phyloP scores from a whole-genome alignment of 768 basidiomycete species.

The Panus rudis region DNA sequence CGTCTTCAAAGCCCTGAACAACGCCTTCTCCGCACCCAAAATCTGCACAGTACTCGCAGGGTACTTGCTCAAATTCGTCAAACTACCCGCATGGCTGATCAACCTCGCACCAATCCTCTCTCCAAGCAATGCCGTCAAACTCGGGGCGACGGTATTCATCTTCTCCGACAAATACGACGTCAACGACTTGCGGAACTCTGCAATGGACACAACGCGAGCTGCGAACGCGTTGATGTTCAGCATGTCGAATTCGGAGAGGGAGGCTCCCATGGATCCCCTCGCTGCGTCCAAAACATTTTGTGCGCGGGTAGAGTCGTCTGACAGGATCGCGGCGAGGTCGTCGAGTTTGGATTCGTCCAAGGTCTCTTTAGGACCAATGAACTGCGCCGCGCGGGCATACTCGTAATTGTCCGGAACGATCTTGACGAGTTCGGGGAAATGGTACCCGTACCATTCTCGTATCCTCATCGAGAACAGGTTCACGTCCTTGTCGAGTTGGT shows the following conservation, averaged over 20 bases:
- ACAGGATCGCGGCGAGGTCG: constrained; percentile 72
- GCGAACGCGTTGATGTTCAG: constrained; percentile 94
- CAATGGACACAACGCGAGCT: constrained; percentile 80
- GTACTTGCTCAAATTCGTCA: constrained; percentile 97
- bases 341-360: constrained; percentile 74
- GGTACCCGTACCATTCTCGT: constrained; percentile 98
- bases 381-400: constrained; percentile 79
- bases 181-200: constrained; percentile 90
- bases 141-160: constrained; percentile 97
- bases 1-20: constrained; percentile 95
- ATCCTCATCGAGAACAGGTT: constrained; percentile 98
- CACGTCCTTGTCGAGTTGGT: constrained; percentile 99
- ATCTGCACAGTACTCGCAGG: constrained; percentile 98
- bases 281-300: constrained; percentile 94
- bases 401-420: constrained; percentile 92
- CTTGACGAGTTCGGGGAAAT: constrained; percentile 93
- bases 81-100: constrained; percentile 92
- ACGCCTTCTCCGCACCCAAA: constrained; percentile 94
- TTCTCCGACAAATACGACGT: constrained; percentile 87
- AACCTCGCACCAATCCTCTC: constrained; percentile 89
- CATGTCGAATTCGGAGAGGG: constrained; percentile 88
- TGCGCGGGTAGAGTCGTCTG: constrained; percentile 78
- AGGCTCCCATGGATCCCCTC: constrained; percentile 89
- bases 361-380: constrained; percentile 85
- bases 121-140: constrained; percentile 82